Percentiles rank a stretch among this genome's conserved stretches.
These are phyloP conservation scores for Epichloe coenophiala DNA, from an alignment of 2,329 filamentous ascomycete genomes.

Conservation along the genomic window DNA sequence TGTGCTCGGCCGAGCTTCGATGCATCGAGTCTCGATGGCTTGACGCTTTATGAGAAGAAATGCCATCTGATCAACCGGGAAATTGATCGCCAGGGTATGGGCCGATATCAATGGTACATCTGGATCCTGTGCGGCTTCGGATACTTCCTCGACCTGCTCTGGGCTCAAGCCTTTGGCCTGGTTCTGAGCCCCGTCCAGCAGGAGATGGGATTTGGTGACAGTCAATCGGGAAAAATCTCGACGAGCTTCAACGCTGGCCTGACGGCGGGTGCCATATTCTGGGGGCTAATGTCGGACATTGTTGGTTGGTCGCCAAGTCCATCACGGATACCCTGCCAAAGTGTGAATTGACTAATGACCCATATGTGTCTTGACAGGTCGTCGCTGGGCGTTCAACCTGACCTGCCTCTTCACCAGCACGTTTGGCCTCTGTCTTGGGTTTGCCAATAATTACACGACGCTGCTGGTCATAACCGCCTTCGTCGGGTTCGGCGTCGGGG, in stretches of 20 bases:
- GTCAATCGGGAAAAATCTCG: slow-evolving; percentile 31
- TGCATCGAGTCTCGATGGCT: slow-evolving; percentile 11
- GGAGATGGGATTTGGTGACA: slow-evolving; percentile 36
- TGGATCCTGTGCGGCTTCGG: slow-evolving; percentile 41
- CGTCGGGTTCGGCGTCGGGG: slow-evolving; percentile 39
- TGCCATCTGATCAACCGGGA: slow-evolving; percentile 26
- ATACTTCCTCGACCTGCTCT: slow-evolving; percentile 41
- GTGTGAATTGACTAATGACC: neutral
- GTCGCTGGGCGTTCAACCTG: slow-evolving; percentile 43
- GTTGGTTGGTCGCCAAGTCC: slow-evolving; percentile 14
- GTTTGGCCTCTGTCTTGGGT: slow-evolving; percentile 39
- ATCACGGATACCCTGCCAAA: neutral
- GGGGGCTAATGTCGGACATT: slow-evolving; percentile 42
- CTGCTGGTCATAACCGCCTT: slow-evolving; percentile 41
- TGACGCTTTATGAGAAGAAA: slow-evolving; percentile 20
- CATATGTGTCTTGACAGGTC: slow-evolving; percentile 12
- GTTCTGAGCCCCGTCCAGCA: slow-evolving; percentile 39
- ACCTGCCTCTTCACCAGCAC: slow-evolving; percentile 40
- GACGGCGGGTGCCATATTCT: slow-evolving; percentile 34
- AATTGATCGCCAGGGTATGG: slow-evolving; percentile 39
- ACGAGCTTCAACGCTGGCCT: slow-evolving; percentile 37
- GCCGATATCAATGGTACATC: slow-evolving; percentile 37
- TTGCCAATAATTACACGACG: slow-evolving; percentile 32
- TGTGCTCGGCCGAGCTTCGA: neutral
- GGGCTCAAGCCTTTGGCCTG: slow-evolving; percentile 44